Conservation (phyloP, 768 basidiomycete species). For the Chiua virens region DNA sequence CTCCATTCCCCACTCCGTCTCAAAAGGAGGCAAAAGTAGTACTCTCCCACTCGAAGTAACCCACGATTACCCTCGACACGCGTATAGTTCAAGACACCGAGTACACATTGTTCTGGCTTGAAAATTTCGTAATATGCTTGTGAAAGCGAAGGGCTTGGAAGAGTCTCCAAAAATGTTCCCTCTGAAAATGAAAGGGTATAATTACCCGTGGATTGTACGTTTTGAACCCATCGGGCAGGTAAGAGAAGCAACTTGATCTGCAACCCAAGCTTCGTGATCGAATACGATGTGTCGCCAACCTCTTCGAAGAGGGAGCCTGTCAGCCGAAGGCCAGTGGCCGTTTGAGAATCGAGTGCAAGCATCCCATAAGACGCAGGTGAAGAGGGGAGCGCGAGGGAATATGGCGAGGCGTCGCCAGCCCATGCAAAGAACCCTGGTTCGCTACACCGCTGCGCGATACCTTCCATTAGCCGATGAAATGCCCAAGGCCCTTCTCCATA, state of each 20-base stretch:
- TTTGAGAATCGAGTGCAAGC: not conserved
- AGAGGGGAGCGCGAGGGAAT: slow-evolving; percentile 7
- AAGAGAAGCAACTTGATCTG: slow-evolving; percentile 11
- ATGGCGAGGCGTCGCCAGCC: slow-evolving; percentile 8
- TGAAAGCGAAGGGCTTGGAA: slow-evolving; percentile 7
- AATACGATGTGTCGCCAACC: slow-evolving; percentile 15
- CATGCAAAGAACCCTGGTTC: not conserved
- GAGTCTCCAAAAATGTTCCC: slow-evolving; percentile 8
- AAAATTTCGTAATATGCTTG: slow-evolving; percentile 16
- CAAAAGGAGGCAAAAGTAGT: slow-evolving; percentile 12
- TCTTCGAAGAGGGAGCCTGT: slow-evolving; percentile 16
- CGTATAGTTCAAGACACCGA: slow-evolving; percentile 15
- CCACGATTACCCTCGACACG: slow-evolving; percentile 7
- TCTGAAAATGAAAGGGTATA: slow-evolving; percentile 15
- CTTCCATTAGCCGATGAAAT: slow-evolving; percentile 2
- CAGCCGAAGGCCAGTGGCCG: slow-evolving; percentile 2
- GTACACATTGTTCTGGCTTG: slow-evolving; percentile 15
- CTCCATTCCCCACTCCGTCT: slow-evolving; percentile 1
- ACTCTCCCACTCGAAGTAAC: slow-evolving; percentile 7
- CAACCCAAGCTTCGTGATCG: slow-evolving; percentile 14
- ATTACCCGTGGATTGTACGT: not conserved
- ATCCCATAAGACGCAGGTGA: slow-evolving; percentile 12
- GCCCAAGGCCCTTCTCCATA: slow-evolving; percentile 13
- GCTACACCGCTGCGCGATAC: not conserved
- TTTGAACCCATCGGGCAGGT: slow-evolving; percentile 6